These are phyloP conservation scores for Plasmodium coatneyi DNA, from an alignment of 169 alveolate genomes.

Conservation along the genomic window DNA sequence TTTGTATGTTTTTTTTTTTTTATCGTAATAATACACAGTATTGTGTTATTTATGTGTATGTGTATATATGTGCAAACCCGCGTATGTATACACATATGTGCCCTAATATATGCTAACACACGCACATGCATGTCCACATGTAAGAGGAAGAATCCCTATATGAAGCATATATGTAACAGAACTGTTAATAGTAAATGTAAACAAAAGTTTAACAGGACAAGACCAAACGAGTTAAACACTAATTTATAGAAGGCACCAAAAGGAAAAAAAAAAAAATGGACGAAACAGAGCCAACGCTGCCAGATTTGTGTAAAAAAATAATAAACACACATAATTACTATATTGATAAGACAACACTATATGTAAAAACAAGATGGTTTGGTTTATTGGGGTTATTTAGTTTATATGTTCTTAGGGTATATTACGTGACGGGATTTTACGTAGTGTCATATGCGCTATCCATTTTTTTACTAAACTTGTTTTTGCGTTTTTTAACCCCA, in stretches of 20 bases:
- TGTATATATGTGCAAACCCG: background rate
- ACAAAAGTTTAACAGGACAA: background rate
- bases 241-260: background rate
- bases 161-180: slow-evolving; percentile 14
- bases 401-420: slow-evolving; percentile 76
- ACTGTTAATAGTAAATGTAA: slow-evolving; percentile 7
- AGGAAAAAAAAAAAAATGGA: slow-evolving; percentile 32
- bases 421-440: slow-evolving; percentile 75
- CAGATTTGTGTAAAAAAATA: slow-evolving; percentile 40
- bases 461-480: slow-evolving; percentile 79
- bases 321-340: slow-evolving; percentile 70
- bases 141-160: background rate
- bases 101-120: background rate
- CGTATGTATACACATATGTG: background rate
- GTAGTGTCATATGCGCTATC: slow-evolving; percentile 85
- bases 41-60: background rate
- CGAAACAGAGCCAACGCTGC: slow-evolving; percentile 26
- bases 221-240: background rate
- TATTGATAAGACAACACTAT: slow-evolving; percentile 75
- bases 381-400: slow-evolving; percentile 61
- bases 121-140: slow-evolving; percentile 1
- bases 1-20: background rate
- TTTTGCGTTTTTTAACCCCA: slow-evolving; percentile 83
- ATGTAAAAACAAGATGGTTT: slow-evolving; percentile 79
- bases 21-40: background rate